Evolutionary conservation across 106 monocot genomes (phyloP), one percentile per base, ranked within the genome.

Genomic region (Dendrobium catenatum): DNA sequence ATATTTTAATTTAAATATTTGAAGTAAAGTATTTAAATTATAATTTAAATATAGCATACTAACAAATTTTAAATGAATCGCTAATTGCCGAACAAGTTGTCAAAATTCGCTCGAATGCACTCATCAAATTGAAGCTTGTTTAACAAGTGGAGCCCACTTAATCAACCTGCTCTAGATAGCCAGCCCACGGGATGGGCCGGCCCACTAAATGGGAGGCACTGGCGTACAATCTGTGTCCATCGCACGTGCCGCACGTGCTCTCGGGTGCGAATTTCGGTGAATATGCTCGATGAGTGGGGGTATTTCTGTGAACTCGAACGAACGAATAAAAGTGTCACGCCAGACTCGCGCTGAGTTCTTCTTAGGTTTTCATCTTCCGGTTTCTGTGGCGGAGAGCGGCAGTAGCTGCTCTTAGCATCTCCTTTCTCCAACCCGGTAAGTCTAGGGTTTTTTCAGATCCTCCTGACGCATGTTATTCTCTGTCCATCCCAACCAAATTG

Each of bases 321-420:
- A 66, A 66, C 26, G 51, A 51, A 51, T 51, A 51, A 66, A 66
- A 9, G 64, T 66, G 20, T 8, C 6, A 11, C 64, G 37, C 6
- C 6, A 4, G n/a, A 66, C 9, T 26, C 64, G 22, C 26, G 24
- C 64, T 26, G 22, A 66, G 64, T 66, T 66, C 9, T 24, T 22
- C 26, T 66, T 66, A 66, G 64, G 64, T 66, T 66, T 66, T 66
- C 26, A 22, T 66, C 64, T 24, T 66, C 64, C 64, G 26, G 64
- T 66, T 66, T 66, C 22, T 66, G 64, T 66, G 64, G 64, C 64
- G 11, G 64, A 4, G 64, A 66, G 64, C 64, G 64, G 64, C 64
- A 26, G 64, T 66, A 66, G 20, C 64, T 66, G 26, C 64, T 66
- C 22, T 5, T 5, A 9, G 51, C 51, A 15, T 66, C 26, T 66